Evolutionary conservation across 1,284 basidiomycete species (phyloP), one percentile per base, ranked within the genome.

Genomic region (Ustilago bromivora): DNA sequence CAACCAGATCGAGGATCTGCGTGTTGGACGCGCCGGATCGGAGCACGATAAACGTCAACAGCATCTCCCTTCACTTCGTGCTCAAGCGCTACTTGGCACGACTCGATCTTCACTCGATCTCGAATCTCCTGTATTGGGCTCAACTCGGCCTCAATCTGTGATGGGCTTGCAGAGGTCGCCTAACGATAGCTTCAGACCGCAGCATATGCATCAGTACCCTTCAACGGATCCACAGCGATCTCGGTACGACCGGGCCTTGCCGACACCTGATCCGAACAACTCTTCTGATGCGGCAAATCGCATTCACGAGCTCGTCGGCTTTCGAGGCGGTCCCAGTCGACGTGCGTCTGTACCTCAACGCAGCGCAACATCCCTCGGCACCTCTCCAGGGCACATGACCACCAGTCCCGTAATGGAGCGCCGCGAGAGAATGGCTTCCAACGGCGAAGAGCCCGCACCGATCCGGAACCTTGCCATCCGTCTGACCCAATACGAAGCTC

Each of bases 381-480:
- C 59, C 10, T 61, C 67, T 15, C 19, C 57, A 11, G 65, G 60
- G 11, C 58, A 17, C 12, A 35, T 63, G 10, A 35, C 47, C 8
- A 31, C 55, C 36, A 65, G 46, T 19, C 61, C 61, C 0, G 17
- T 23, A 9, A n/a, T 28, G 19, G 34, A 38, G 43, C 56, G 46
- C n/a, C 63, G 61, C 40, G 53, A 54, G 17, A 31, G 51, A 13
- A 28, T 9, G 3, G 13, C 51, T 9, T 41, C 13, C 43, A 41
- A 55, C n/a, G 47, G 43, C n/a, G 63, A 66, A 4, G 74, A 76
- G 60, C 69, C 74, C 10, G 74, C 74, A 4, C 74, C 74, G 4
- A 76, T 76, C 56, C 68, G 69, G 41, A 76, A 76, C 19, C 64
- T 76, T 38, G 59, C 74, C 32, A 60, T 76, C 57, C 74, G 74